A percentile compares a stretch with the other conserved stretches of the same genome.
phyloP scores from a whole-genome alignment of 2,329 filamentous ascomycete genomes.

The Lasiodiplodia sp. region DNA sequence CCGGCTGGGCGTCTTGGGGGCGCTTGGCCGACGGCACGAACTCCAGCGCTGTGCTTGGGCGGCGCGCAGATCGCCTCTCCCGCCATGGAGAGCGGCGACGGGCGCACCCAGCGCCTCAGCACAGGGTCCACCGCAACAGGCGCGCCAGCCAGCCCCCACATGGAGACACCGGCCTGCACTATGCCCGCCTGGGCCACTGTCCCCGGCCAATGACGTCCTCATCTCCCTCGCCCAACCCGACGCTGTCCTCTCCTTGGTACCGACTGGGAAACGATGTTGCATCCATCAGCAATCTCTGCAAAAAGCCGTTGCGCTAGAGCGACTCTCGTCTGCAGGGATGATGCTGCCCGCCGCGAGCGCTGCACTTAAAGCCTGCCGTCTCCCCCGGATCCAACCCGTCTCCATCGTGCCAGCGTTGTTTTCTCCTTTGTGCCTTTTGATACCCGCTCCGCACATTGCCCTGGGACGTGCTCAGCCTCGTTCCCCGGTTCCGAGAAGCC shows the following conservation, averaged over 20 bases:
- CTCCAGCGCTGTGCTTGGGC: background rate
- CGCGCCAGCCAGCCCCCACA: constrained; percentile 13
- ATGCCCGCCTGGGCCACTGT: background rate
- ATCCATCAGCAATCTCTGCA: constrained; percentile 29
- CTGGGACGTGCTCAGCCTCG: constrained; percentile 20
- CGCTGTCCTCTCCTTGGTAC: background rate
- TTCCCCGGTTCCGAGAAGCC: constrained; percentile 17
- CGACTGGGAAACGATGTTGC: constrained; percentile 33
- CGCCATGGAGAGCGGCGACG: constrained; percentile 20
- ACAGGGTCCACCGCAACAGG: constrained; percentile 18
- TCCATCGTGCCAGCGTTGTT: constrained; percentile 23
- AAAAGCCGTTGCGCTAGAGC: constrained; percentile 29
- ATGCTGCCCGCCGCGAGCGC: constrained; percentile 3
- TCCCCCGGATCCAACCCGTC: constrained; percentile 21
- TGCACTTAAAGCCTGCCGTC: constrained; percentile 14
- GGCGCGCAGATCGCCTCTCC: constrained; percentile 13
- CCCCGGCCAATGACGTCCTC: constrained; percentile 29
- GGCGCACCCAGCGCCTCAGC: constrained; percentile 25
- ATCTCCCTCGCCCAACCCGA: constrained; percentile 11
- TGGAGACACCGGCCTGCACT: constrained; percentile 16
- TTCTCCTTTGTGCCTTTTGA: background rate
- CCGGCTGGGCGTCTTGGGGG: constrained; percentile 25
- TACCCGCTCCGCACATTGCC: background rate
- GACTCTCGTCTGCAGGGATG: constrained; percentile 8
- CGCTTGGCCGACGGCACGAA: constrained; percentile 23